phyloP scores from a whole-genome alignment of 805 yeast genomes.

The Metschnikowia bowlesiae region DNA sequence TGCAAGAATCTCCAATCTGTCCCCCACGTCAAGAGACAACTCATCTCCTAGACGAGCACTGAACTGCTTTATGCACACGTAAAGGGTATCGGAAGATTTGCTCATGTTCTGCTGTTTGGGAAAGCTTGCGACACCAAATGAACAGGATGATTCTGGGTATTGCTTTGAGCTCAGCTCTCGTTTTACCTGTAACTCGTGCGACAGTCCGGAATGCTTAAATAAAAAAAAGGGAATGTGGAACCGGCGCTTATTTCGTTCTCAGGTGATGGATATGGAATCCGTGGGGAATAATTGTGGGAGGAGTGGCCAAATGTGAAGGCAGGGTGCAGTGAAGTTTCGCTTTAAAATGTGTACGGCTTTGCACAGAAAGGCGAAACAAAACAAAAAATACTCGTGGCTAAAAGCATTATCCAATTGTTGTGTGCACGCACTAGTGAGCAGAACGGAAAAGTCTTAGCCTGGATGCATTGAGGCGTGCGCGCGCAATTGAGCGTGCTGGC shows the following conservation, averaged over 20 bases:
- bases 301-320: neutral
- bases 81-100: constrained; percentile 22
- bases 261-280: neutral
- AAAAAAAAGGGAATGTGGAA: neutral
- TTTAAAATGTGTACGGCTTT: neutral
- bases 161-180: neutral
- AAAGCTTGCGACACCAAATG: neutral
- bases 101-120: constrained; percentile 1
- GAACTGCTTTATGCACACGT: constrained; percentile 77
- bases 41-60: constrained; percentile 87
- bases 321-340: neutral
- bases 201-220: neutral
- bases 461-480: neutral
- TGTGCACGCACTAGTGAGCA: neutral
- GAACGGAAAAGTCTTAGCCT: constrained; percentile 1
- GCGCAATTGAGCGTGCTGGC: neutral
- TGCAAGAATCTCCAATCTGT: constrained; percentile 80
- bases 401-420: neutral
- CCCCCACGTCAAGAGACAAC: constrained; percentile 73
- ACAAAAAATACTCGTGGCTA: constrained; percentile 2
- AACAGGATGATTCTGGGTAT: neutral
- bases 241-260: neutral
- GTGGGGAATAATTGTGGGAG: neutral
- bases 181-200: neutral
- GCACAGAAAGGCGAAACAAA: constrained; percentile 1